These are phyloP conservation scores for Ampelocalamus luodianensis DNA, from an alignment of 176 grass and related monocot species.

Conservation along the genomic window DNA sequence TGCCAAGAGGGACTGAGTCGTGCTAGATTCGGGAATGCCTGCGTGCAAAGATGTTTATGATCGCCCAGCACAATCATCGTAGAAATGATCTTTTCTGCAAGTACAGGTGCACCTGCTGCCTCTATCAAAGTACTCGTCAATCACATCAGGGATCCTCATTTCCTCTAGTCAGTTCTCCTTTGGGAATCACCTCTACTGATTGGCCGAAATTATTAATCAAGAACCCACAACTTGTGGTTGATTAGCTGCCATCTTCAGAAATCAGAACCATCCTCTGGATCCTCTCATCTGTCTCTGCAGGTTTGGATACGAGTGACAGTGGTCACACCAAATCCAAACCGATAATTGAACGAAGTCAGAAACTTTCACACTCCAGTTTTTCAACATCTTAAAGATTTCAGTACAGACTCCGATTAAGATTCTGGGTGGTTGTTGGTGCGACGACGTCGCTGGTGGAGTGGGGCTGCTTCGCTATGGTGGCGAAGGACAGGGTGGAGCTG, in stretches of 20 bases:
- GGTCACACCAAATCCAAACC: constrained; percentile 16
- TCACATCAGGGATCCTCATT: neutral
- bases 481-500: neutral
- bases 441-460: constrained; percentile 37
- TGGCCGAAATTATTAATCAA: neutral
- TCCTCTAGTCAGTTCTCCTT: neutral
- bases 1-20: neutral
- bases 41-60: neutral
- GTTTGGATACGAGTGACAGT: neutral
- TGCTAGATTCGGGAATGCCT: neutral
- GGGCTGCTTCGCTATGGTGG: neutral
- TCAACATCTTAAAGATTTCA: constrained; percentile 22
- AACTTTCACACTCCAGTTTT: neutral
- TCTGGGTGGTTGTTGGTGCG: neutral
- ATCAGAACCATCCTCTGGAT: constrained; percentile 2
- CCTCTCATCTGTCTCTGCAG: neutral
- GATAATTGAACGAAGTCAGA: neutral
- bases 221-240: neutral
- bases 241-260: constrained; percentile 5
- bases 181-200: neutral
- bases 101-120: neutral
- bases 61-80: neutral
- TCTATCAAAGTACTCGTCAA: neutral
- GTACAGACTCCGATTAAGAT: neutral
- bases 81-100: neutral